Conservation (phyloP, 768 basidiomycete genomes). For the Rhodotorula taiwanensis region DNA sequence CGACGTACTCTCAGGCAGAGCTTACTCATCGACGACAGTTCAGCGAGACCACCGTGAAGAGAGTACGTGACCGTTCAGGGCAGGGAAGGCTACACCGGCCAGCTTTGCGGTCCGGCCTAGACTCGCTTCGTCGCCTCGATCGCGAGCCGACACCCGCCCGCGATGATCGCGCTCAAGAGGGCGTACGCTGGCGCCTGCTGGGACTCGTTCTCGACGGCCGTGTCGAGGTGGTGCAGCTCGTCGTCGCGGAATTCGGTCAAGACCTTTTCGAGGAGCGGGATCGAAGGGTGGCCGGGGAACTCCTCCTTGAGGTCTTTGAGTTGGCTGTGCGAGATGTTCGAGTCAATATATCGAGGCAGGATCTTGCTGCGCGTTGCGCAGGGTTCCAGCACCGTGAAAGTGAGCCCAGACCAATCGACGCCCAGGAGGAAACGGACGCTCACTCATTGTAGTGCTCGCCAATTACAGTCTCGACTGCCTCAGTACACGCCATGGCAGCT, state of each 20-base stretch:
- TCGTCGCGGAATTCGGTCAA: conserved; percentile 77
- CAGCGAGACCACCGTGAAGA: too few species aligned
- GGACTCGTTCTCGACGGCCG: conserved; percentile 76
- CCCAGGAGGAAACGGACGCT: conserved; percentile 47
- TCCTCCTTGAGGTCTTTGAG: conserved; percentile 60
- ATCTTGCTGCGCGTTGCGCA: too few species aligned
- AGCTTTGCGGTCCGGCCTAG: conserved; percentile 44
- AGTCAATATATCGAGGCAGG: not conserved
- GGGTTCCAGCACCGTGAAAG: too few species aligned
- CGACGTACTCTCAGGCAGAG: too few species aligned
- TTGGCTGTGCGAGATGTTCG: conserved; percentile 54
- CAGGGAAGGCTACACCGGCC: too few species aligned
- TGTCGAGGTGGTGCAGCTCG: conserved; percentile 87
- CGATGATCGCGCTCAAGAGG: conserved; percentile 74
- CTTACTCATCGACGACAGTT: too few species aligned
- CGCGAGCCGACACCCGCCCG: conserved; percentile 76
- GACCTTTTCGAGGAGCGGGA: conserved; percentile 27
- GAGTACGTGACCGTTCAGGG: too few species aligned
- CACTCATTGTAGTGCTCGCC: conserved; percentile 98
- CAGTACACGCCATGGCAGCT: conserved; percentile 96
- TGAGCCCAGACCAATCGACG: not conserved
- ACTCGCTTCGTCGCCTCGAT: conserved; percentile 82
- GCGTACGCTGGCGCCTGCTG: conserved; percentile 89
- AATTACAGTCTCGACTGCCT: conserved; percentile 95
- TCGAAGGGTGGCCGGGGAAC: conserved; percentile 37